Percentiles rank a stretch among this genome's conserved stretches.
Conservation (phyloP, 257 asterid species). For the Buddleja alternifolia region DNA sequence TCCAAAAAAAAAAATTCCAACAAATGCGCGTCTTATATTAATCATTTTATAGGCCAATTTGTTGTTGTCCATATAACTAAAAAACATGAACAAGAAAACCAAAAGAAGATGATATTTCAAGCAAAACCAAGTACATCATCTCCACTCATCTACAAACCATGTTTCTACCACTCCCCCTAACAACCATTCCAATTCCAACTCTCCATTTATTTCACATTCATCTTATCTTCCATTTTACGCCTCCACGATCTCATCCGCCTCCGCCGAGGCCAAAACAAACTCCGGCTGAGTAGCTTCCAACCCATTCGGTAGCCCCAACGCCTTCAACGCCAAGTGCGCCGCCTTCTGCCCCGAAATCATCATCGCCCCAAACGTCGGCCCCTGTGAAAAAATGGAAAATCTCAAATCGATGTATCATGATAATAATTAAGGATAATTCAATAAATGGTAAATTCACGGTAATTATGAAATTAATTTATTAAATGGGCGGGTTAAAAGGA, state of each 20-base stretch:
- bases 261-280: constrained; percentile 60
- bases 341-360: constrained; percentile 93
- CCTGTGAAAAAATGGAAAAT: constrained; percentile 41
- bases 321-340: constrained; percentile 86
- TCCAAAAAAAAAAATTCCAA: too few relatives aligned
- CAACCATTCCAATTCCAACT: background rate
- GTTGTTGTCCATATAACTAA: too few relatives aligned
- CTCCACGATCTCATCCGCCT: constrained; percentile 50
- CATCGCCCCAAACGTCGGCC: constrained; percentile 96
- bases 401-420: too few relatives aligned
- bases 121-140: background rate
- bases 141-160: background rate
- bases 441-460: too few relatives aligned
- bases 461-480: too few relatives aligned
- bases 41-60: background rate
- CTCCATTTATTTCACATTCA: background rate
- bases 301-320: constrained; percentile 70
- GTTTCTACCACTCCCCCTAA: background rate
- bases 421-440: too few relatives aligned
- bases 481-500: too few relatives aligned
- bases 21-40: too few relatives aligned
- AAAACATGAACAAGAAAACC: background rate
- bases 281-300: constrained; percentile 55
- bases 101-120: constrained; percentile 4
- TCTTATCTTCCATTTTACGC: constrained; percentile 36